Conservation (phyloP, 257 asterid species). For the Nicotiana noctiflora region DNA sequence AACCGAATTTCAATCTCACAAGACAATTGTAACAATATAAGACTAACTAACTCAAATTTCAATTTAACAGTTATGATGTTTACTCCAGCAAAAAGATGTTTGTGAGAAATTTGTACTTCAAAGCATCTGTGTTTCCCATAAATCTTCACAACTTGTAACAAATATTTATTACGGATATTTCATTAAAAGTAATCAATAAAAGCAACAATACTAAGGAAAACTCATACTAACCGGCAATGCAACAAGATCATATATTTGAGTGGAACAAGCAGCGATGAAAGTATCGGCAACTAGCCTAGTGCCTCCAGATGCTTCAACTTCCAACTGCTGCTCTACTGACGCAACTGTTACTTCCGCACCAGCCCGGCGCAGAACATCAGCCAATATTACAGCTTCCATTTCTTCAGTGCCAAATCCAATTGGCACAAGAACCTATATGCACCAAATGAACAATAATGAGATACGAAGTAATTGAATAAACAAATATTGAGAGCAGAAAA, state of each 20-base stretch:
- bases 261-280: constrained; percentile 55
- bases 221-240: constrained; percentile 59
- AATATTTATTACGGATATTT: neutral
- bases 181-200: neutral
- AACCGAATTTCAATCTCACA: neutral
- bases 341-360: constrained; percentile 89
- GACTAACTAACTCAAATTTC: neutral
- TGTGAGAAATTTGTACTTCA: too few relatives aligned
- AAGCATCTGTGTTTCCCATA: neutral
- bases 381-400: constrained; percentile 86
- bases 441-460: neutral
- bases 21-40: neutral
- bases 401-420: constrained; percentile 90
- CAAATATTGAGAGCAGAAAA: neutral
- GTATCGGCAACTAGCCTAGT: constrained; percentile 73
- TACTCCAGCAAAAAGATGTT: too few relatives aligned
- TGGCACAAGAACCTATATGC: constrained; percentile 71
- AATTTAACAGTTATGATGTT: too few relatives aligned
- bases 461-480: neutral
- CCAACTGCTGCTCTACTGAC: constrained; percentile 80
- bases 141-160: neutral
- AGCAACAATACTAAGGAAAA: neutral
- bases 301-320: constrained; percentile 80
- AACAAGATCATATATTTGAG: constrained; percentile 59
- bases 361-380: constrained; percentile 75